phyloP scores from a whole-genome alignment of 2,329 filamentous ascomycete species.

The Pyrenophora graminea region DNA sequence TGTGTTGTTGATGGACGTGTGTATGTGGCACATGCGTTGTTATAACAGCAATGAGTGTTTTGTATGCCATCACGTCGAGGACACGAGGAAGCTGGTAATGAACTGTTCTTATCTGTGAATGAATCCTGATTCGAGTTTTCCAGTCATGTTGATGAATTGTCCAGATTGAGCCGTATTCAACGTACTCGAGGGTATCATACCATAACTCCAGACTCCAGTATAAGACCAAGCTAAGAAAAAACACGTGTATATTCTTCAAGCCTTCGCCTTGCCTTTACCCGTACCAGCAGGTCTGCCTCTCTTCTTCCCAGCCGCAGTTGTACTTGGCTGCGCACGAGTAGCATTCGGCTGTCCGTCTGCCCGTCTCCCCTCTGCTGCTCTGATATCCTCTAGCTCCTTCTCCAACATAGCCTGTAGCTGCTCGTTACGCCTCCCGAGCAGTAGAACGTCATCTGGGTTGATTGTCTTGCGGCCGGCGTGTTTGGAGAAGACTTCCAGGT shows the following conservation, averaged over 20 bases:
- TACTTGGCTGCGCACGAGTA: slow-evolving; percentile 8
- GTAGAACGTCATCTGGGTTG: slow-evolving; percentile 82
- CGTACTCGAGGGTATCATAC: slow-evolving; percentile 13
- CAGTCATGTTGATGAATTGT: neutral
- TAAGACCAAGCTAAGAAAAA: neutral
- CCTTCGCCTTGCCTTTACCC: slow-evolving; percentile 30
- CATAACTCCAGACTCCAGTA: slow-evolving; percentile 1
- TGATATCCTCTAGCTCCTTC: slow-evolving; percentile 63
- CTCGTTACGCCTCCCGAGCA: slow-evolving; percentile 85
- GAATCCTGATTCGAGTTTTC: too few relatives aligned
- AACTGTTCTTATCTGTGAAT: too few relatives aligned
- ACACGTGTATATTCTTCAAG: neutral
- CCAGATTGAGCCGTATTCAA: neutral
- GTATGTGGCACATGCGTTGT: too few relatives aligned
- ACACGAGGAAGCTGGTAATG: too few relatives aligned
- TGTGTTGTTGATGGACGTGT: neutral
- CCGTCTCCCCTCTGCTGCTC: slow-evolving; percentile 33
- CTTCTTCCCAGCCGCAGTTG: slow-evolving; percentile 17
- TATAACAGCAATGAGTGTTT: too few relatives aligned
- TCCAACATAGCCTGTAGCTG: slow-evolving; percentile 78
- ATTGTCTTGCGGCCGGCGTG: slow-evolving; percentile 83
- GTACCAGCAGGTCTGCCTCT: slow-evolving; percentile 28
- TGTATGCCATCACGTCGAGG: too few relatives aligned
- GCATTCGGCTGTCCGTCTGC: slow-evolving; percentile 13
- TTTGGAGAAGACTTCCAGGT: slow-evolving; percentile 63